Percentiles rank a stretch among this genome's conserved stretches.
phyloP scores from a whole-genome alignment of 495 filamentous ascomycete species.

The Xylaria cubensis region DNA sequence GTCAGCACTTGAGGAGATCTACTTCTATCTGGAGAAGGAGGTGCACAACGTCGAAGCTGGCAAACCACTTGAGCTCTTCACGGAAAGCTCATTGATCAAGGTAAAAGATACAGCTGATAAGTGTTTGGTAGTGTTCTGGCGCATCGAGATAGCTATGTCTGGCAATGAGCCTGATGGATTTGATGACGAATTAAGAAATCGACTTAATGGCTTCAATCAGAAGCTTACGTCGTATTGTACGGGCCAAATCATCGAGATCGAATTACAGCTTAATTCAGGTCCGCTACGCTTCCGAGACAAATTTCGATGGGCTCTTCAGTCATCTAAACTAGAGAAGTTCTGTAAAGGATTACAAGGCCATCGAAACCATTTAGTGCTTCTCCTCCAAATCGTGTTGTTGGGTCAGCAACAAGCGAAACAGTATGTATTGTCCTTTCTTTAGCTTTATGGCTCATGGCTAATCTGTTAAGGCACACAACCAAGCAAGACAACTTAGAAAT shows the following conservation, averaged over 20 bases:
- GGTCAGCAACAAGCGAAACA: neutral
- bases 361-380: neutral
- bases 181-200: neutral
- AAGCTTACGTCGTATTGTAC: neutral
- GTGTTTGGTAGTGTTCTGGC: constrained; percentile 7
- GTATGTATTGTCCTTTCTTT: neutral
- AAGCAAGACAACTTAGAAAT: neutral
- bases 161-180: neutral
- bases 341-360: neutral
- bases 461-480: neutral
- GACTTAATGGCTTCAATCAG: constrained; percentile 5
- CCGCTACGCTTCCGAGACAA: neutral
- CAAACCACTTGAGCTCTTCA: neutral
- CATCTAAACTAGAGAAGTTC: constrained; percentile 6
- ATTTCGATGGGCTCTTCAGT: neutral
- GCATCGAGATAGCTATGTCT: neutral
- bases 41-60: neutral
- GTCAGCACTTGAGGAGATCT: constrained; percentile 10
- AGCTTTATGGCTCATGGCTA: neutral
- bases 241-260: neutral
- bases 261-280: neutral
- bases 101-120: neutral
- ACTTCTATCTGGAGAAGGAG: neutral
- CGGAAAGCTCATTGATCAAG: neutral
- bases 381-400: constrained; percentile 9